These are phyloP conservation scores for Cystofilobasidium bisporidii DNA, from an alignment of 768 basidiomycete genomes.

Conservation along the genomic window DNA sequence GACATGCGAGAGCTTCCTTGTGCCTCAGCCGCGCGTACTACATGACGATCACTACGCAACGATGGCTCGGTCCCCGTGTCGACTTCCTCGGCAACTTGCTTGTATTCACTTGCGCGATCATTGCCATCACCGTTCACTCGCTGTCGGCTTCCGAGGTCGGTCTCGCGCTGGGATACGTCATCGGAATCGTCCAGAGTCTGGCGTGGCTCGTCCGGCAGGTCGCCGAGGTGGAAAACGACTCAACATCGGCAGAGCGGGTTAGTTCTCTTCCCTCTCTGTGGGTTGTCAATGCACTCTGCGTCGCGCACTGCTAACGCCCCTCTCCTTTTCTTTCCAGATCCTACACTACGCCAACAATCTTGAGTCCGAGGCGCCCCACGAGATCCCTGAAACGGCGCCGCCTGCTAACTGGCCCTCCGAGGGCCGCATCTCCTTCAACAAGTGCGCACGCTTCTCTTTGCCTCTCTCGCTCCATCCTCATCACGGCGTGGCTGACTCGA, in stretches of 20 bases:
- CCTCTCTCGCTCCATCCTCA: background rate
- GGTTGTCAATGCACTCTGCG: no score
- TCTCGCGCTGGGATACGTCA: slow-evolving; percentile 3
- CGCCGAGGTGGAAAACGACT: slow-evolving; percentile 79
- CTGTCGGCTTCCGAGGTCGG: slow-evolving; percentile 10
- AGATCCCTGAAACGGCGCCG: slow-evolving; percentile 49
- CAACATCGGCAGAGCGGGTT: slow-evolving; percentile 49
- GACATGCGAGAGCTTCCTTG: no score
- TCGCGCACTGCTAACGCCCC: no score
- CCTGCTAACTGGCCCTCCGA: slow-evolving; percentile 60
- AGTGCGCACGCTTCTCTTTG: slow-evolving; percentile 38
- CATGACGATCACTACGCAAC: slow-evolving; percentile 54
- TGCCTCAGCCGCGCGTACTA: slow-evolving; percentile 39
- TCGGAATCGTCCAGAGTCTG: slow-evolving; percentile 13
- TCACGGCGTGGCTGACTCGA: background rate
- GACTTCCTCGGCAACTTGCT: slow-evolving; percentile 35
- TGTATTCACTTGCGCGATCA: slow-evolving; percentile 5
- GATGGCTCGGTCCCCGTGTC: slow-evolving; percentile 57
- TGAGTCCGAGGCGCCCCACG: slow-evolving; percentile 50
- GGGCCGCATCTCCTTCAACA: slow-evolving; percentile 63
- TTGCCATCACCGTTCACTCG: slow-evolving; percentile 1
- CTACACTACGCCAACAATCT: slow-evolving; percentile 64
- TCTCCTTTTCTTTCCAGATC: slow-evolving; percentile 46
- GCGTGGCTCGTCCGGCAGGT: slow-evolving; percentile 30
- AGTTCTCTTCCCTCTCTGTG: background rate